Conservation (phyloP, 371 early-diverging fungal species). For the Actinomortierella wolfii region DNA sequence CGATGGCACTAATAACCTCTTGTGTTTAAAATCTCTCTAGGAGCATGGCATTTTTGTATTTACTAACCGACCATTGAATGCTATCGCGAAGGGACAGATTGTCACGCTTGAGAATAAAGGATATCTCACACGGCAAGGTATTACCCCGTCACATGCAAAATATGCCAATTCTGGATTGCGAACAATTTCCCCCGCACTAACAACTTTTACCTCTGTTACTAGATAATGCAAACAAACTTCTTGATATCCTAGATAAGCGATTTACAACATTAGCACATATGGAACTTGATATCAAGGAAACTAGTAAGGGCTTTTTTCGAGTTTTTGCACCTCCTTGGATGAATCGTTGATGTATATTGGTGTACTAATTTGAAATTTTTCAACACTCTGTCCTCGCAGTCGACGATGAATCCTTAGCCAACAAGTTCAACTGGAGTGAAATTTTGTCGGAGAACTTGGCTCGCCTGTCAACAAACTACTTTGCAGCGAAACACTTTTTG, state of each 20-base stretch:
- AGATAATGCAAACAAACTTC: constrained; percentile 42
- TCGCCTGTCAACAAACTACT: constrained; percentile 66
- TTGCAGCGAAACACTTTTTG: constrained; percentile 74
- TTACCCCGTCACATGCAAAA: too few species aligned
- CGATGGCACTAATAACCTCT: too few species aligned
- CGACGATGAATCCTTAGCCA: constrained; percentile 59
- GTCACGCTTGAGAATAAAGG: constrained; percentile 55
- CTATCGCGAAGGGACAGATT: constrained; percentile 70
- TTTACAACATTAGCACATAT: constrained; percentile 62
- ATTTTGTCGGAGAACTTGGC: constrained; percentile 69
- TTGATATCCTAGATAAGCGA: constrained; percentile 52
- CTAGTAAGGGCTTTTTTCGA: constrained; percentile 60
- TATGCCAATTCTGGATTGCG: too few species aligned
- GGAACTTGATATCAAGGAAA: constrained; percentile 65
- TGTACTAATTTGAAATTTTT: neutral
- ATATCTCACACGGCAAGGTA: constrained; percentile 32
- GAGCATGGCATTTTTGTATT: constrained; percentile 64
- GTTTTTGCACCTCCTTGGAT: too few species aligned
- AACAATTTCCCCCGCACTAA: too few species aligned
- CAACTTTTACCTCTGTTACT: neutral
- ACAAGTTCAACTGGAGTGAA: constrained; percentile 78
- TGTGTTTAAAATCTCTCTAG: too few species aligned
- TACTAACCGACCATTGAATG: constrained; percentile 76
- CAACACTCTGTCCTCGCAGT: constrained; percentile 17
- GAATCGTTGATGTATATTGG: too few species aligned